Base-by-base conservation (phyloP, 495 filamentous ascomycete species). In the Xylaria nigripes region DNA sequence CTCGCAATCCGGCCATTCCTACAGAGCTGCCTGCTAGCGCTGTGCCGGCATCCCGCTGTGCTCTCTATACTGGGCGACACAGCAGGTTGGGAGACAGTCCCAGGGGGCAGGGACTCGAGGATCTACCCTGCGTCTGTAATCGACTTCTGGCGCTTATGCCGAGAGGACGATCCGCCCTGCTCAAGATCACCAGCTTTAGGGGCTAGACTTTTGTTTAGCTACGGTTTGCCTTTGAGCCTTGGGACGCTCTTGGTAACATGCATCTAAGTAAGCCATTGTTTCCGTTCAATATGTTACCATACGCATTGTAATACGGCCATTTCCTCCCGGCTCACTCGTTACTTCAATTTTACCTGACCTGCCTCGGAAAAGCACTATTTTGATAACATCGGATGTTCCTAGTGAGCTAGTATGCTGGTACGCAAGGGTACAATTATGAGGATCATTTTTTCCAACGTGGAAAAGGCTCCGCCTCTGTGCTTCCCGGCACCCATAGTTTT, bases 101-200 rank as follows among this genome's bases (percentile, higher is more conserved):
- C 59, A 56, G 61, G 61, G 55, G 43, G 12, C 32, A 57, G 59
- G 61, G 64, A 67, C 64, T 67, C 64, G 64, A 67, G 59, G 44
- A 55, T 62, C 47, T 45, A 21, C 40, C 42, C 48, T 46, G 54
- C 23, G 29, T 50, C 30, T 30, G 34, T 13, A 24, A 42, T 32
- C 15, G 41, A 42, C 53, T 34, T 24, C 27, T 25, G 34, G 53
- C 32, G 18, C 43, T 40, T 29, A 29, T 45, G 50, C 29, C 23
- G 9, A 13, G 23, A 30, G 45, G 13, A 32, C 45, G 48, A 42
- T 41, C 34, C 48, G 40, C 23, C 4, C 22, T 27, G 18, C 24
- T 54, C n/a, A 29, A 48, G 15, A 32, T 44, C n/a, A 19, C 22
- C 43, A 19, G 18, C 4, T n/a, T 23, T 19, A 25, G 23, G 10